Base-by-base conservation (phyloP, 345 rosid genomes). In the Linum tenue region DNA sequence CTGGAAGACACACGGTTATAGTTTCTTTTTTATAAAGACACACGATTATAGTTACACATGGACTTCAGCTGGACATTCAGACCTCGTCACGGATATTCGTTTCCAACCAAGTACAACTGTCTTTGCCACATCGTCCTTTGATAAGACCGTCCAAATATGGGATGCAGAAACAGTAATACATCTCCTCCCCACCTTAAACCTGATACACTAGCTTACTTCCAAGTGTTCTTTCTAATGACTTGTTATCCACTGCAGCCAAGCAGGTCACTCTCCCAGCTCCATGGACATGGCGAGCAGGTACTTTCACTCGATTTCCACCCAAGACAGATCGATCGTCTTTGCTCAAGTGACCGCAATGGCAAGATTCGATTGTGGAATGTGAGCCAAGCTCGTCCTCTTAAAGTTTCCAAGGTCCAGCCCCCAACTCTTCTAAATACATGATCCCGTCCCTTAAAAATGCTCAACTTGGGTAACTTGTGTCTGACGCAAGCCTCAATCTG, bases 271-370 rank as follows among this genome's bases (percentile, higher is more conserved):
- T 17, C 66, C 59, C 72, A 51, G 63, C 70, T 74, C 38, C 48
- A 22, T 58, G 82, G 82, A 56, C 74, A 75, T 51, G 35, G 48
- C 37, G 72, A 71, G 3, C 76, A 56, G 61, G 72, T 78, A 66
- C 63, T 67, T 31, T 72, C 82, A 55, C 44, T 79, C 50, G 82
- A 76, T 68, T 76, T 79, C 56, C 77, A 73, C 58, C 80, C 78
- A 16, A 65, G 63, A 53, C 59, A 70, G 43, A 31, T 48, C 2
- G 76, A 79, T 38, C 39, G 75, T 8, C 75, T 79, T 37, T 73
- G 72, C 68, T 79, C 76, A 15, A 67, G 74, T 60, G 82, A 75
- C 56, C 11, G 57, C 41, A 63, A 76, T 62, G 72, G 65, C 41
- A 76, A 70, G 59, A 75, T 79, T 36, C 64, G 75, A 2, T 42